A percentile compares a stretch with the other conserved stretches of the same genome.
Conservation (phyloP, 805 yeast species). For the Ogataea trehaloabstinens region DNA sequence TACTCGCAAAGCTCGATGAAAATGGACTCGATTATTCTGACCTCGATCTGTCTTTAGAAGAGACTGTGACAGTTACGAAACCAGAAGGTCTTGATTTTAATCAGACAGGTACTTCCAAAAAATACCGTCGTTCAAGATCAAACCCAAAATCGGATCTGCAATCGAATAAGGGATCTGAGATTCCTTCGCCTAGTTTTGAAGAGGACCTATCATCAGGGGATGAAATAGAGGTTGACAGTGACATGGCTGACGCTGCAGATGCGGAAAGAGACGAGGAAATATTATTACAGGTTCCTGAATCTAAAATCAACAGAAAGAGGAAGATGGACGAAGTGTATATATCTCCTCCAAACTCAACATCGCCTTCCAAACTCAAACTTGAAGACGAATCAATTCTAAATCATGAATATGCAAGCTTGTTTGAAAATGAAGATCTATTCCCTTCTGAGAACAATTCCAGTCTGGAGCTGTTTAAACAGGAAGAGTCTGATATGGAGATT, state of each 20-base stretch:
- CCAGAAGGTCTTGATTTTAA: slow-evolving; percentile 29
- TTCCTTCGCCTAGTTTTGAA: slow-evolving; percentile 24
- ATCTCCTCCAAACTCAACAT: slow-evolving; percentile 32
- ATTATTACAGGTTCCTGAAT: slow-evolving; percentile 3
- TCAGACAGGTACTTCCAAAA: slow-evolving; percentile 17
- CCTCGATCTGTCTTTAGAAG: slow-evolving; percentile 13
- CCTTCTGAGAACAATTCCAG: slow-evolving; percentile 20
- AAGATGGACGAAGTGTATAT: slow-evolving; percentile 19
- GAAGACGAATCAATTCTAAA: slow-evolving; percentile 24
- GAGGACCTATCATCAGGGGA: slow-evolving; percentile 23
- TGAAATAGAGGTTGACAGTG: slow-evolving; percentile 18
- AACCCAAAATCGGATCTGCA: slow-evolving; percentile 2
- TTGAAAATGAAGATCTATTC: slow-evolving; percentile 25
- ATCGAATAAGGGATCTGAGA: slow-evolving; percentile 12
- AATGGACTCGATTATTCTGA: slow-evolving; percentile 16
- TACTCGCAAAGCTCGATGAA: slow-evolving; percentile 18
- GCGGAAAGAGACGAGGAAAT: slow-evolving; percentile 1
- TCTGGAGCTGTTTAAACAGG: slow-evolving; percentile 27
- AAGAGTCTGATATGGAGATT: slow-evolving; percentile 15
- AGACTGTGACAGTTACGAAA: slow-evolving; percentile 17
- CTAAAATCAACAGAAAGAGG: slow-evolving; percentile 13
- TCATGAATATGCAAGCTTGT: slow-evolving; percentile 28
- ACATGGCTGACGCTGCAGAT: slow-evolving; percentile 13
- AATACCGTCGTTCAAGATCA: slow-evolving; percentile 12
- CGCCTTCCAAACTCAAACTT: slow-evolving; percentile 29